Base-by-base conservation (phyloP, 1,284 basidiomycete species). In the Papiliotrema nemorosa region DNA sequence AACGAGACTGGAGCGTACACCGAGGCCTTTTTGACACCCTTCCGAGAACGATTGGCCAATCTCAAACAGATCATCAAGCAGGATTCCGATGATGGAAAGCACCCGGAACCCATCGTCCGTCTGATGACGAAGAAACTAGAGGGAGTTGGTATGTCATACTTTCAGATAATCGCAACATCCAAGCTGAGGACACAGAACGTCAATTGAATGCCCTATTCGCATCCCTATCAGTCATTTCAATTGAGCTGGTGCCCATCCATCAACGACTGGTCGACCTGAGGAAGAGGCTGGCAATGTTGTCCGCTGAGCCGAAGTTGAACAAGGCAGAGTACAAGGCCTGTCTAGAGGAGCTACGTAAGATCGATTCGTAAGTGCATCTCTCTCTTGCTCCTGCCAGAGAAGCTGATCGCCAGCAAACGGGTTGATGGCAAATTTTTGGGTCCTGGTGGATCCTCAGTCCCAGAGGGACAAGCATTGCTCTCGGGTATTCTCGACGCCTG, bases 371-470 rank as follows among this genome's bases (percentile, higher is more conserved):
- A 82, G 87, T 86, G 27, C 21, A 4, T 18, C 18, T 12, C n/a
- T n/a, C n/a, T n/a, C 7, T 25, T 21, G 10, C 33, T 6, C 29
- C 24, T 10, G 6, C 7, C 7, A 38, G 44, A 9, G 12, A 21
- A 48, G 26, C 53, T 55, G 44, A 57, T 22, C 5, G 18, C 5
- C 47, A 75, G 88, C 43, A 90, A 90, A 76, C 88, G 94, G 14
- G 90, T 94, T 6, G 91, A 97, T 66, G 92, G 93, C 50, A 96
- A 96, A 73, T 97, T 97, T 75, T 79, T 97, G 22, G 91, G 90
- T 3, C 90, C 91, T 12, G 90, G 90, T 18, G 93, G 92, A 36
- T 78, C 78, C 5, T 86, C 83, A 37, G 87, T 97, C 0, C 91
- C 93, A 12, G 82, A 87, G 40, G 94, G 92, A 7, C 93, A 97